These are phyloP conservation scores for Cladosporium cucumerinum DNA, from an alignment of 2,329 filamentous ascomycete genomes.

Conservation along the genomic window DNA sequence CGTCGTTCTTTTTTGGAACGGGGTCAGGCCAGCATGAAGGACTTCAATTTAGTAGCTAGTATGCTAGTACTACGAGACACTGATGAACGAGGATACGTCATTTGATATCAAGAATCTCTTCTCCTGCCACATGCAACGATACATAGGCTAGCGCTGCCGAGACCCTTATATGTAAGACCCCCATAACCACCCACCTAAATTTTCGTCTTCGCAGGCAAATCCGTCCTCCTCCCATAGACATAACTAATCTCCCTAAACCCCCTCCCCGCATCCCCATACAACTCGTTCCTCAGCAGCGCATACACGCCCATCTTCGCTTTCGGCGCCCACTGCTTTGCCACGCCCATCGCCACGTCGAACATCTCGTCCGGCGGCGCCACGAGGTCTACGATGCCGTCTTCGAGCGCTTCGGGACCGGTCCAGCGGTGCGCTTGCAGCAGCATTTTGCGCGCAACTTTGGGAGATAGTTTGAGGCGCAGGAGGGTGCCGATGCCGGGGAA, in stretches of 20 bases:
- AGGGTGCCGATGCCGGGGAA: slow-evolving; percentile 55
- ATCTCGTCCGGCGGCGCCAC: slow-evolving; percentile 49
- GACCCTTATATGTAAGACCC: background rate
- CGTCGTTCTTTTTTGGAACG: background rate
- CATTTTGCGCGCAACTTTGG: slow-evolving; percentile 54
- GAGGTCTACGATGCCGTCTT: slow-evolving; percentile 54
- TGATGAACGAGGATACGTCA: background rate
- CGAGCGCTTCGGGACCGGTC: slow-evolving; percentile 51
- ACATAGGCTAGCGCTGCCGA: no score
- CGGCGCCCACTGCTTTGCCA: slow-evolving; percentile 43
- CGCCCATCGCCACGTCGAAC: slow-evolving; percentile 44
- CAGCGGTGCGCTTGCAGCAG: slow-evolving; percentile 54
- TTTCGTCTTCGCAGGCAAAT: slow-evolving; percentile 47
- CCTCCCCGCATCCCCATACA: slow-evolving; percentile 53
- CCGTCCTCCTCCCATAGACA: slow-evolving; percentile 47
- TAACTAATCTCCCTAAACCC: slow-evolving; percentile 53
- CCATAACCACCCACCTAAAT: slow-evolving; percentile 34
- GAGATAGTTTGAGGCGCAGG: slow-evolving; percentile 50
- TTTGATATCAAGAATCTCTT: background rate
- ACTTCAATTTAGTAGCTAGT: background rate
- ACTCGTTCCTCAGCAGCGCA: slow-evolving; percentile 49
- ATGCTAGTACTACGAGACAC: background rate
- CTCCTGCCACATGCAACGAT: background rate
- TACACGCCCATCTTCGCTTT: slow-evolving; percentile 51
- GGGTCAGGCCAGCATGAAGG: background rate